Evolutionary conservation across 495 filamentous ascomycete genomes (phyloP), one percentile per base, ranked within the genome.

Genomic region (Aspergillus carlsbadensis): DNA sequence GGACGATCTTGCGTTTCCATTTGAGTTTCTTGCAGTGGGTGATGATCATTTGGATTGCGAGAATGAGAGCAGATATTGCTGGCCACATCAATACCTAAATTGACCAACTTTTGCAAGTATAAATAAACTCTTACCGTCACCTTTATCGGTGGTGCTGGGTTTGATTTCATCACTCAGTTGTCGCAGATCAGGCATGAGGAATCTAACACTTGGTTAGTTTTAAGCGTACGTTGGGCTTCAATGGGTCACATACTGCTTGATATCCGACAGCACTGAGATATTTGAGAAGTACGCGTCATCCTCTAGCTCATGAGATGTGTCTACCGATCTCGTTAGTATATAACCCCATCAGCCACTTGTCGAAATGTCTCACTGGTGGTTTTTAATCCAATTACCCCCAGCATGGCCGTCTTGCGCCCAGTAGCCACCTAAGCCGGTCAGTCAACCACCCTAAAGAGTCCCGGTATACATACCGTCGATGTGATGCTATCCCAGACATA

Each of bases 401-500:
- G 65, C 6, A 78, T 83, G 57, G 86, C 84, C 6, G 89, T 96
- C 69, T 95, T 96, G 44, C 93, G 85, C 26, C 84, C 87, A 21
- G 88, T 90, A 13, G 86, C 80, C 54, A 98, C 85, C 84, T 87
- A n/a, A n/a, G 22, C 21, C 14, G 21, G 10, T 40, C 40, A 45
- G 6, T 40, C 1, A 24, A 26, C 0, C 14, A 6, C 10, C 53
- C 42, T 34, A 15, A 49, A 31, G n/a, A n/a, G 18, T 11, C 6
- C 24, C 15, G 47, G 26, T 35, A 1, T n/a, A 63, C 74, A 31
- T 68, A 88, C 85, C 10, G 90, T 96, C 18, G 81, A 84, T 1
- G 90, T 90, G 62, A 98, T 95, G 63, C 86, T 91, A 70, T 97
- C 94, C 94, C 94, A 99, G 45, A 99, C 84, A 78, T 96, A 99